Conservation (phyloP, 1,139 yeast genomes). For the Geotrichum histeridarum region DNA sequence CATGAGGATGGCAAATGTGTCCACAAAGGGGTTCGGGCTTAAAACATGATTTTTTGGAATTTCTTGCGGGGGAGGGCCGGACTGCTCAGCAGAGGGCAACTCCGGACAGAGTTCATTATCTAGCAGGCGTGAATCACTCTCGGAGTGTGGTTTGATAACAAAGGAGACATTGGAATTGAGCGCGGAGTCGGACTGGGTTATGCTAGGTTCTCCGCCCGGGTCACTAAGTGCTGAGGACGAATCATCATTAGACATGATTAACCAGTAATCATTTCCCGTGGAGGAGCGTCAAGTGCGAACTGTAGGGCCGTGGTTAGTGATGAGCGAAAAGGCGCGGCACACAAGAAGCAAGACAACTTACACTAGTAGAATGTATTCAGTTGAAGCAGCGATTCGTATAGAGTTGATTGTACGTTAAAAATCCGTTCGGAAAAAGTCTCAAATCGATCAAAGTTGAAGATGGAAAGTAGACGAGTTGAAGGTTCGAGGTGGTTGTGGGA, state of each 20-base stretch:
- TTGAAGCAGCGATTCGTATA: no score
- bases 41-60: conserved; percentile 22
- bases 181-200: neutral
- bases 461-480: no score
- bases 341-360: no score
- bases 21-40: conserved; percentile 32
- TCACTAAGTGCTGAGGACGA: conserved; percentile 6
- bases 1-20: conserved; percentile 34
- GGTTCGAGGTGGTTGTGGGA: no score
- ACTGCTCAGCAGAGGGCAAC: neutral
- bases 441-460: no score
- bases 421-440: no score
- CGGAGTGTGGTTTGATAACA: neutral
- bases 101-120: neutral
- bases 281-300: neutral
- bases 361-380: no score
- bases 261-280: conserved; percentile 11
- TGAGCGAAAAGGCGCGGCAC: no score
- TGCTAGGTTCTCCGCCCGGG: neutral
- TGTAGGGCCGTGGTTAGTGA: neutral
- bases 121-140: neutral
- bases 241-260: conserved; percentile 11
- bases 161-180: neutral
- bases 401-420: no score
- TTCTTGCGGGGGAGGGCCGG: neutral